A percentile compares a stretch with the other conserved stretches of the same genome.
Evolutionary conservation across 169 alveolate species (phyloP).

Genomic region (Plasmodium gallinaceum): DNA sequence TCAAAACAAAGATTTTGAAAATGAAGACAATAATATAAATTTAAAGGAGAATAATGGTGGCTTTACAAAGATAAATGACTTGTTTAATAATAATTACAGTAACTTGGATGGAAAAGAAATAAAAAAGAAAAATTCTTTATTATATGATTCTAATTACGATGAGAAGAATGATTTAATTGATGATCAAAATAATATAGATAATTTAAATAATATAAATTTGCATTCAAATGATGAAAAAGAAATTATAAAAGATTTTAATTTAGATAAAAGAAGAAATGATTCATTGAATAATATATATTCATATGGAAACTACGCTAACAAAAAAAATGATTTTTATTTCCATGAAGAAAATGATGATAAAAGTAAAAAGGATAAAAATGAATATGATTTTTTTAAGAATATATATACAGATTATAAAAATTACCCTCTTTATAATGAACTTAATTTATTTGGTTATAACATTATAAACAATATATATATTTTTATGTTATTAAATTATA

Average conservation of each 20-base stretch:
- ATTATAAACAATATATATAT: constrained; percentile 36
- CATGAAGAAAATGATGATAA: background rate
- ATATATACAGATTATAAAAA: constrained; percentile 32
- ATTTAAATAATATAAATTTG: constrained; percentile 1
- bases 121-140: background rate
- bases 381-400: constrained; percentile 22
- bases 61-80: constrained; percentile 6
- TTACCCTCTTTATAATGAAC: background rate
- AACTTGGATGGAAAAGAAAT: background rate
- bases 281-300: constrained; percentile 12
- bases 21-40: background rate
- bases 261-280: background rate
- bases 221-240: constrained; percentile 39
- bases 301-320: background rate
- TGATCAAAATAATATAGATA: background rate
- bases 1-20: background rate
- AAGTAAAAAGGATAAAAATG: background rate
- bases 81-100: background rate
- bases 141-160: background rate
- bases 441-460: constrained; percentile 46
- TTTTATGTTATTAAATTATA: constrained; percentile 36
- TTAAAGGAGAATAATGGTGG: background rate
- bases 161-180: background rate
- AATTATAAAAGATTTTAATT: constrained; percentile 23
- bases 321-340: constrained; percentile 3